A percentile compares a stretch with the other conserved stretches of the same genome.
Evolutionary conservation across 148 eudicot genomes (phyloP).

Genomic region (Dysphania ambrosioides): DNA sequence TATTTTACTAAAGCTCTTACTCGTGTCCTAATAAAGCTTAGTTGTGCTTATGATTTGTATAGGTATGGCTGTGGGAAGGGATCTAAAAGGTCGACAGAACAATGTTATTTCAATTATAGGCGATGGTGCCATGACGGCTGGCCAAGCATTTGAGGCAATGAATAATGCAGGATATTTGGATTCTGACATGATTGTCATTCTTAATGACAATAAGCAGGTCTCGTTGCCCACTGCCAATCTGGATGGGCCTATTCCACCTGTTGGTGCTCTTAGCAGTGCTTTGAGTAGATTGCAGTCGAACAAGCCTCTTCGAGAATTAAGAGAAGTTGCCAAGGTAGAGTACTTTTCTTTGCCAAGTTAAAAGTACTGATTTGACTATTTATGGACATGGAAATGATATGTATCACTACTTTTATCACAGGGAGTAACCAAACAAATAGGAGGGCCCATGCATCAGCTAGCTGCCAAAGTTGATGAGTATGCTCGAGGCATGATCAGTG

Average conservation of each 20-base stretch:
- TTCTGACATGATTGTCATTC: slow-evolving; percentile 98
- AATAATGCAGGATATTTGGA: slow-evolving; percentile 95
- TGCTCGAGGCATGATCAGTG: slow-evolving; percentile 98
- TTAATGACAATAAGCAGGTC: slow-evolving; percentile 94
- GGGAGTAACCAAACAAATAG: slow-evolving; percentile 92
- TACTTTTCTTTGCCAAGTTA: not conserved
- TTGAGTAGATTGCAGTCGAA: slow-evolving; percentile 87
- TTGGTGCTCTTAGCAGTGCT: slow-evolving; percentile 94
- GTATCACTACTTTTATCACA: slow-evolving; percentile 22
- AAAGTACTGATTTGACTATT: not conserved
- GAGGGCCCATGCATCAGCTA: slow-evolving; percentile 86
- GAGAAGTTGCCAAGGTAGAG: slow-evolving; percentile 95
- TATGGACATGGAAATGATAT: not conserved
- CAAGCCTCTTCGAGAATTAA: slow-evolving; percentile 79
- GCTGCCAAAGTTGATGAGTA: slow-evolving; percentile 97
- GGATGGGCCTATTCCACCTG: slow-evolving; percentile 90
- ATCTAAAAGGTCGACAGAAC: slow-evolving; percentile 72
- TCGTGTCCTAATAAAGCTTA: not conserved
- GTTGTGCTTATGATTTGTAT: slow-evolving; percentile 14
- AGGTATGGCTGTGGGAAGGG: slow-evolving; percentile 99
- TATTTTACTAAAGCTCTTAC: not conserved
- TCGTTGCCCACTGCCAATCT: slow-evolving; percentile 89
- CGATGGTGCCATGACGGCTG: slow-evolving; percentile 99
- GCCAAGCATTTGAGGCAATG: slow-evolving; percentile 99
- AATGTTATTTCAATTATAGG: slow-evolving; percentile 84